A percentile compares a stretch with the other conserved stretches of the same genome.
These are phyloP conservation scores for Bromus sterilis DNA, from an alignment of 176 grass and related monocot species.

Conservation along the genomic window DNA sequence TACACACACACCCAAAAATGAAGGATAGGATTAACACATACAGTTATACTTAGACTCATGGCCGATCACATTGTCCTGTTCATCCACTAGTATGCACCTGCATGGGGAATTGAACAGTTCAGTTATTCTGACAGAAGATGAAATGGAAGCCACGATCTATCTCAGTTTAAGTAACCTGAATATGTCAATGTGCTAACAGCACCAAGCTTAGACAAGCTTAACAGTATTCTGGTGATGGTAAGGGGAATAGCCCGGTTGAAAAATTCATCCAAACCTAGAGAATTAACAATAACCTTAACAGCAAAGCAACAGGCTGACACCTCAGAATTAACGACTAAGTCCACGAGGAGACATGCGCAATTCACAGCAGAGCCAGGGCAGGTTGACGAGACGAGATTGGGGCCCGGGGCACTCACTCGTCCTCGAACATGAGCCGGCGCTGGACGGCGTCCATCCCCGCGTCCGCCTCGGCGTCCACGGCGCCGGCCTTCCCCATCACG, in stretches of 20 bases:
- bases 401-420: constrained; percentile 41
- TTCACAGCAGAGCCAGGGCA: background rate
- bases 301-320: background rate
- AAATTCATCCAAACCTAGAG: background rate
- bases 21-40: constrained; percentile 19
- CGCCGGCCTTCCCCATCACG: constrained; percentile 32
- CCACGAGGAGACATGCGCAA: background rate
- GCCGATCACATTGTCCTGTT: constrained; percentile 72
- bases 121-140: background rate
- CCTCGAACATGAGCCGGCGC: constrained; percentile 88
- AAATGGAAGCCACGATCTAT: background rate
- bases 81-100: constrained; percentile 96
- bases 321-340: background rate
- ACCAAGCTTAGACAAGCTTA: background rate
- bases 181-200: background rate
- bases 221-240: background rate
- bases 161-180: background rate
- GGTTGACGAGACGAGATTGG: background rate
- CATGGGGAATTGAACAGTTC: background rate
- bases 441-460: constrained; percentile 73
- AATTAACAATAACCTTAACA: background rate
- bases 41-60: constrained; percentile 91
- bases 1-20: background rate
- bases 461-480: constrained; percentile 39
- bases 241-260: background rate